Conservation (phyloP, 495 filamentous ascomycete species). For the Margaritispora aquatica region DNA sequence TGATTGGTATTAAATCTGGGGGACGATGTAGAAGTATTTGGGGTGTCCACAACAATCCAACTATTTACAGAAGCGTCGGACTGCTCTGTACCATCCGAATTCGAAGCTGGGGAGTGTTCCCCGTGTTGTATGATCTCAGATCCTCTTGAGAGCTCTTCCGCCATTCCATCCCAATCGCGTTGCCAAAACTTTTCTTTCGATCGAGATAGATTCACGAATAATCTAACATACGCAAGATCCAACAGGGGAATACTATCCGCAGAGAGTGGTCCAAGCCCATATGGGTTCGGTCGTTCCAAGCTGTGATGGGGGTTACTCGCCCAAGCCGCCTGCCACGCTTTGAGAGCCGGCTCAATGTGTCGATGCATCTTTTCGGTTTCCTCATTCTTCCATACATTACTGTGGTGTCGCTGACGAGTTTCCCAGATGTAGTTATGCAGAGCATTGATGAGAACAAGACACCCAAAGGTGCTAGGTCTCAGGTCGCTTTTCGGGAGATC, state of each 20-base stretch:
- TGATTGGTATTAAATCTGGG: constrained; percentile 37
- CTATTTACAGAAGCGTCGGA: constrained; percentile 42
- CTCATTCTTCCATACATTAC: constrained; percentile 81
- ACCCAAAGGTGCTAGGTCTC: constrained; percentile 89
- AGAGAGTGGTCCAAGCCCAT: constrained; percentile 79
- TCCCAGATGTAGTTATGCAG: constrained; percentile 99
- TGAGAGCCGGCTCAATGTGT: constrained; percentile 89
- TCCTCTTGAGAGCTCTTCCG: constrained; percentile 80
- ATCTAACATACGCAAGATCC: constrained; percentile 86
- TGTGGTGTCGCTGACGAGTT: constrained; percentile 84
- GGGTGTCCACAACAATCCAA: constrained; percentile 48
- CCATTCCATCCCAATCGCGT: constrained; percentile 88
- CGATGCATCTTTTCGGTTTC: constrained; percentile 96
- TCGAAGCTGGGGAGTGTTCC: constrained; percentile 54
- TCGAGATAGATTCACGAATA: constrained; percentile 87
- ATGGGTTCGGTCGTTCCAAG: constrained; percentile 82
- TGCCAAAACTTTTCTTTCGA: constrained; percentile 95
- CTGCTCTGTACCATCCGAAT: constrained; percentile 43
- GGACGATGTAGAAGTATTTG: constrained; percentile 46
- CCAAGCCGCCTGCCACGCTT: constrained; percentile 96
- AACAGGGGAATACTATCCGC: constrained; percentile 93
- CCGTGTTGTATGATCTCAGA: constrained; percentile 68
- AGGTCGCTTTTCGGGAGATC: constrained; percentile 58
- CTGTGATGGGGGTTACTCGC: constrained; percentile 77
- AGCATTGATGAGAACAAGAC: constrained; percentile 88